Evolutionary conservation across 768 basidiomycete species (phyloP).

Genomic region (Calocybe indica): DNA sequence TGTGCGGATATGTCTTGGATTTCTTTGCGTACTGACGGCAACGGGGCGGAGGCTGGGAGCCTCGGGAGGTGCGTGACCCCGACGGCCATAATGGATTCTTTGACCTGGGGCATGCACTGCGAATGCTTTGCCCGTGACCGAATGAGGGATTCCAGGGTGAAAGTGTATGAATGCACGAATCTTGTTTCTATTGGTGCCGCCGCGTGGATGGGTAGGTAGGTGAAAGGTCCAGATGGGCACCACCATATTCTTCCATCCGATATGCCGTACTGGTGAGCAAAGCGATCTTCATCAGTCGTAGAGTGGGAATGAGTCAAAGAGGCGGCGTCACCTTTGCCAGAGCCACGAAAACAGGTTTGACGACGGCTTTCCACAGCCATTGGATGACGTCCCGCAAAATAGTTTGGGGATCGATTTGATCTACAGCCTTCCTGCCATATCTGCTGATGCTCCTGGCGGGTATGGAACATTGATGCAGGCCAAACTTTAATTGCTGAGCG

Average conservation of each 20-base stretch:
- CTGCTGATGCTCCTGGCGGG: no score
- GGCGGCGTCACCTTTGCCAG: not conserved
- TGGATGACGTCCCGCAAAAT: not conserved
- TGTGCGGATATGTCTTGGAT: not conserved
- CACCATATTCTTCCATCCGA: not conserved
- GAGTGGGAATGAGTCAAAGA: not conserved
- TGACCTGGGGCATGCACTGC: no score
- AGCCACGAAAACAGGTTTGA: not conserved
- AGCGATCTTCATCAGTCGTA: not conserved
- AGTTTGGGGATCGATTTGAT: no score
- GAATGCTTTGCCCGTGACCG: not conserved
- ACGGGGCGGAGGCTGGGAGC: not conserved
- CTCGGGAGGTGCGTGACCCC: no score
- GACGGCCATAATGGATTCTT: no score
- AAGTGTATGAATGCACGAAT: not conserved
- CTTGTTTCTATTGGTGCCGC: not conserved
- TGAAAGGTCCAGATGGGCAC: not conserved
- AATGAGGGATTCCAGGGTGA: not conserved
- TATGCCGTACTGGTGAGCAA: not conserved
- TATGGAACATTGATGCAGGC: not conserved
- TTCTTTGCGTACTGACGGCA: no score
- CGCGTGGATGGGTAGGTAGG: not conserved
- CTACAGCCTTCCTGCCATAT: not conserved
- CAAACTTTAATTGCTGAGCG: not conserved
- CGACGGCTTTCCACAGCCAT: not conserved